A percentile compares a stretch with the other conserved stretches of the same genome.
phyloP scores from a whole-genome alignment of 192 early-diverging fungal species.

The Coemansia sp. region DNA sequence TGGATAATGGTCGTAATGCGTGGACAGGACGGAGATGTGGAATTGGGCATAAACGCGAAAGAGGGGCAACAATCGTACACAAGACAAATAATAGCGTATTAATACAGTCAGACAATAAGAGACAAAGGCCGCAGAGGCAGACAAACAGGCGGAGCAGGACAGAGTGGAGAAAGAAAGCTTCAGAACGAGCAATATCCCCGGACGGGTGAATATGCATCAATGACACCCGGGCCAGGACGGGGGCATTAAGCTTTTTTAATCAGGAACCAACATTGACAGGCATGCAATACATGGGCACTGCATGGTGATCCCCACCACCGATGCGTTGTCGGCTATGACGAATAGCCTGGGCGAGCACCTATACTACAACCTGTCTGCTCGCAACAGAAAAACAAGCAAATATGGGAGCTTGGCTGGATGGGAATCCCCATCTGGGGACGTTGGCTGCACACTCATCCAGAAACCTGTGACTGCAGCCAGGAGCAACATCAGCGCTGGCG shows the following conservation, averaged over 20 bases:
- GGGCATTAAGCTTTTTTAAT: conserved; percentile 20
- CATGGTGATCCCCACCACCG: conserved; percentile 10
- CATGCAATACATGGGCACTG: conserved; percentile 14
- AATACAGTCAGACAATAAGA: conserved; percentile 3
- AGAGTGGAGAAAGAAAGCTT: background rate
- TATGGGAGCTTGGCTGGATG: background rate
- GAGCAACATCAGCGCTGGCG: background rate
- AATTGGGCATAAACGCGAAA: conserved; percentile 2
- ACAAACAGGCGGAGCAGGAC: background rate
- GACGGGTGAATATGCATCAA: background rate
- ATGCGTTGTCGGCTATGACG: conserved; percentile 3
- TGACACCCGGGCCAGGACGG: background rate
- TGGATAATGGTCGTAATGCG: background rate
- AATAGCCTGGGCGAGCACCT: background rate
- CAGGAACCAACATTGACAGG: conserved; percentile 9
- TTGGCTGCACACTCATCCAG: conserved; percentile 1
- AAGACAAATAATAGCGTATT: conserved; percentile 1
- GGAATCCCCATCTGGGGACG: background rate
- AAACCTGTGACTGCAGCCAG: background rate
- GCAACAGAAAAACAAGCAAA: background rate
- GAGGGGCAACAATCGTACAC: background rate
- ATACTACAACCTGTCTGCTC: background rate
- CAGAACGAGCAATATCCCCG: conserved; percentile 1
- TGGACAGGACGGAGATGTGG: background rate
- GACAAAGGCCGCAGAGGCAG: background rate